Percentiles rank a stretch among this genome's conserved stretches.
These are phyloP conservation scores for Penicillium robsamsonii DNA, from an alignment of 495 filamentous ascomycete genomes.

Conservation along the genomic window DNA sequence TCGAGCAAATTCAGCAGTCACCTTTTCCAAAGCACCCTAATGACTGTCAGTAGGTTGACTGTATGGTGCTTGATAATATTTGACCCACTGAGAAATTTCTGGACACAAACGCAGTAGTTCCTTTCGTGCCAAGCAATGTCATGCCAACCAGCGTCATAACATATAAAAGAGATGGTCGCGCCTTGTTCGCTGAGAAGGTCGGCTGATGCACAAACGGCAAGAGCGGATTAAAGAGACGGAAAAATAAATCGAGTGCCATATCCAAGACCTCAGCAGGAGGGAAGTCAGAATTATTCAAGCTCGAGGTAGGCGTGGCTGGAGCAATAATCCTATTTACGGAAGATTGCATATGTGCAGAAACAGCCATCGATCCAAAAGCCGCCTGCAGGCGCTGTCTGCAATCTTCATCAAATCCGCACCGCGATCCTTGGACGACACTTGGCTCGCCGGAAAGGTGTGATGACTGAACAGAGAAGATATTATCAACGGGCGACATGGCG, in stretches of 20 bases:
- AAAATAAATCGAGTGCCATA: slow-evolving; percentile 54
- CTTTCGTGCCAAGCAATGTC: slow-evolving; percentile 49
- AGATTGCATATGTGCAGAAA: slow-evolving; percentile 25
- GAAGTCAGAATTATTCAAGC: slow-evolving; percentile 34
- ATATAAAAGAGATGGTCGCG: slow-evolving; percentile 41
- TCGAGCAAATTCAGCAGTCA: slow-evolving; percentile 41
- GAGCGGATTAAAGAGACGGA: slow-evolving; percentile 50
- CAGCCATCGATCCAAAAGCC: slow-evolving; percentile 31
- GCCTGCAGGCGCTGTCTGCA: slow-evolving; percentile 45
- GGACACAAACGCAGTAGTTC: slow-evolving; percentile 47
- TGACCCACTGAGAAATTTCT: slow-evolving; percentile 43
- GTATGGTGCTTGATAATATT: neutral
- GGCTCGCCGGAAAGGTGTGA: slow-evolving; percentile 21
- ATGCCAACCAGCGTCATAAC: slow-evolving; percentile 55
- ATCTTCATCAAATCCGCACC: slow-evolving; percentile 50
- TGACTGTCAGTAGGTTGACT: slow-evolving; percentile 10
- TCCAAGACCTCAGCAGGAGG: slow-evolving; percentile 55
- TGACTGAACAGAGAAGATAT: slow-evolving; percentile 41
- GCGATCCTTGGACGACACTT: slow-evolving; percentile 35
- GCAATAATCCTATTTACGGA: slow-evolving; percentile 26
- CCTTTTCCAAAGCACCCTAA: slow-evolving; percentile 42
- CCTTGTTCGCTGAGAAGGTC: slow-evolving; percentile 49
- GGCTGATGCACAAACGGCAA: slow-evolving; percentile 53
- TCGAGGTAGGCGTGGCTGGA: slow-evolving; percentile 23
- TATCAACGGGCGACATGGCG: slow-evolving; percentile 41